phyloP scores from a whole-genome alignment of 139 green algal species.

The Micromonas pusilla region DNA sequence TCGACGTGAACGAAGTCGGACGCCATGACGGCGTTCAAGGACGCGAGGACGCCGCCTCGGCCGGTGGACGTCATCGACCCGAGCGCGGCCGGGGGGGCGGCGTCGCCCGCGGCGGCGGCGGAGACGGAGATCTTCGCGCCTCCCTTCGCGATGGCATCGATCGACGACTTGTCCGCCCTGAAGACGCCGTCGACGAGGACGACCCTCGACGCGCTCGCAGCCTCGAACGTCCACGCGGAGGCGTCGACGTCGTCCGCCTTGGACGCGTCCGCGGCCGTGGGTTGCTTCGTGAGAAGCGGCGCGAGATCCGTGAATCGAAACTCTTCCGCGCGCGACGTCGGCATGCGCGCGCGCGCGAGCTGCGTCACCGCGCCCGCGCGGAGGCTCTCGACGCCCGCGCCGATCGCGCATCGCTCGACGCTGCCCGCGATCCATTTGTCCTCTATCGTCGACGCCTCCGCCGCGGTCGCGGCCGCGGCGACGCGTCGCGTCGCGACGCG shows the following conservation, averaged over 20 bases:
- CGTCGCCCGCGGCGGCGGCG: background rate
- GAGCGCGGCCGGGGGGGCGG: background rate
- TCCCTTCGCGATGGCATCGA: background rate
- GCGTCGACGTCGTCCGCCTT: background rate
- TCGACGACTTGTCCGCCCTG: background rate
- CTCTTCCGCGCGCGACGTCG: slow-evolving; percentile 3
- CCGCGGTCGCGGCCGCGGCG: background rate
- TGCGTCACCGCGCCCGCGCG: background rate
- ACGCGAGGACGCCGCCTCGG: slow-evolving; percentile 9
- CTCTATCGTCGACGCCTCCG: background rate
- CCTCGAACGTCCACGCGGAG: background rate
- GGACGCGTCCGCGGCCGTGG: background rate
- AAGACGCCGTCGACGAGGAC: slow-evolving; percentile 13
- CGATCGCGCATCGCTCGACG: background rate
- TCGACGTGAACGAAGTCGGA: slow-evolving; percentile 55
- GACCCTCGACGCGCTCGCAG: background rate
- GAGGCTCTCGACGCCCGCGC: background rate
- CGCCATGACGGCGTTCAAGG: slow-evolving; percentile 38
- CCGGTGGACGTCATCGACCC: background rate
- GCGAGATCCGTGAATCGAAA: slow-evolving; percentile 15
- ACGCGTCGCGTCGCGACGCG: background rate
- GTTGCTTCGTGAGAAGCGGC: background rate
- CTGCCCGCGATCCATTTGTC: background rate
- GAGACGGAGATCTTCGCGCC: background rate
- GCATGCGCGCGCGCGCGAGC: background rate